Percentiles rank a stretch among this genome's conserved stretches.
Conservation (phyloP, 2,329 filamentous ascomycete genomes). For the Madurella fahalii region DNA sequence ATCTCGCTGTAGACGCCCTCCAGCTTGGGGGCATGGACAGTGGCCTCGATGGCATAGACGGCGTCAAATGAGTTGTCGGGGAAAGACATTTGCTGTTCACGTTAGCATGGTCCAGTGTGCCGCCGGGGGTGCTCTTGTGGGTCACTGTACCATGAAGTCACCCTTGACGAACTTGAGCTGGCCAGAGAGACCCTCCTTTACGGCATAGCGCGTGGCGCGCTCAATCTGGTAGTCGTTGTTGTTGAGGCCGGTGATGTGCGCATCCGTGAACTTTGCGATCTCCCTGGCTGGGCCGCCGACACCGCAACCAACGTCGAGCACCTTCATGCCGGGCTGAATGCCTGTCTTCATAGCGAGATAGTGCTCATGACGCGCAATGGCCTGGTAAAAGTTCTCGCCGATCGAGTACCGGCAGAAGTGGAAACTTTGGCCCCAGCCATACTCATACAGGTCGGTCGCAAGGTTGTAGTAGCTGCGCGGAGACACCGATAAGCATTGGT, state of each 20-base stretch:
- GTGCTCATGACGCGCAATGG: slow-evolving; percentile 95
- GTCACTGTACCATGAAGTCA: slow-evolving; percentile 74
- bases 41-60: slow-evolving; percentile 96
- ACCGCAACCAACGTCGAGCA: slow-evolving; percentile 94
- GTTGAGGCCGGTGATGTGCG: slow-evolving; percentile 87
- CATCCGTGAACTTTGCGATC: slow-evolving; percentile 92
- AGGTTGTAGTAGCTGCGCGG: slow-evolving; percentile 82
- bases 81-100: slow-evolving; percentile 80
- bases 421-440: slow-evolving; percentile 94
- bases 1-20: slow-evolving; percentile 94
- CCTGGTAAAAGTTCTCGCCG: slow-evolving; percentile 83
- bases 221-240: slow-evolving; percentile 99
- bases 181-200: slow-evolving; percentile 72
- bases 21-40: slow-evolving; percentile 85
- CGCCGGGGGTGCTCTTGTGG: background rate
- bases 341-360: slow-evolving; percentile 89
- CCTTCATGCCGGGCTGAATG: slow-evolving; percentile 80
- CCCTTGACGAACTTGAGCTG: slow-evolving; percentile 89
- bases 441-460: slow-evolving; percentile 94
- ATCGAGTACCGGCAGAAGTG: slow-evolving; percentile 93
- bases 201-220: slow-evolving; percentile 80
- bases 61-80: slow-evolving; percentile 88
- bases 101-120: slow-evolving; percentile 8
- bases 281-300: slow-evolving; percentile 92
- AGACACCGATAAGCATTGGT: slow-evolving; percentile 19